Conservation (phyloP, 768 basidiomycete genomes). For the Sporobolomyces roseus region DNA sequence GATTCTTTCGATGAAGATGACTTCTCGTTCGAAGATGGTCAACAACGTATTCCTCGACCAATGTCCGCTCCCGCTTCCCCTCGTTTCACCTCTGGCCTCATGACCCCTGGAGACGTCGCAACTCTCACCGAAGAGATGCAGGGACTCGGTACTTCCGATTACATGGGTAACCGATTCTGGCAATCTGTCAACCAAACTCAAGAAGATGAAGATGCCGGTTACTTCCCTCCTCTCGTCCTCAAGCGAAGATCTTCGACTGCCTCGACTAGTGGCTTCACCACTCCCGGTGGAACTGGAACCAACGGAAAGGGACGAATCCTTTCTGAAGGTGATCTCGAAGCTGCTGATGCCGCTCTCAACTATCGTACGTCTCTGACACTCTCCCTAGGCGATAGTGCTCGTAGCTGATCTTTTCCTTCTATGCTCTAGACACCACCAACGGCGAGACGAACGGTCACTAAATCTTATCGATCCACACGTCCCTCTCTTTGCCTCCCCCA, state of each 20-base stretch:
- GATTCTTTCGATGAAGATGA: constrained; percentile 70
- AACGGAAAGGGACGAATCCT: constrained; percentile 56
- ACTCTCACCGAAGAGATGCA: constrained; percentile 81
- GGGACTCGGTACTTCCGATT: constrained; percentile 77
- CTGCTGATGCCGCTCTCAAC: constrained; percentile 78
- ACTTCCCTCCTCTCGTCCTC: constrained; percentile 59
- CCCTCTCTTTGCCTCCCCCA: neutral
- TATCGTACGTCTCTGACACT: constrained; percentile 22
- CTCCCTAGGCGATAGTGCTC: neutral
- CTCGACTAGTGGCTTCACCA: constrained; percentile 29
- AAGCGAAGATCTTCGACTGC: constrained; percentile 64
- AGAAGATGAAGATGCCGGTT: constrained; percentile 77
- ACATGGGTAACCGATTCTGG: constrained; percentile 55
- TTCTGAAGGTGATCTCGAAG: constrained; percentile 78
- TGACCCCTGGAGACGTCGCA: constrained; percentile 89
- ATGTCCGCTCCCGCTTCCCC: constrained; percentile 84
- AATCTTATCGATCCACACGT: neutral
- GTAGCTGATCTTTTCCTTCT: neutral
- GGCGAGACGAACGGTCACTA: constrained; percentile 16
- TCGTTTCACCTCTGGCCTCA: constrained; percentile 66
- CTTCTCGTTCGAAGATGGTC: constrained; percentile 61
- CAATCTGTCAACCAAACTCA: constrained; percentile 47
- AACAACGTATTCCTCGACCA: constrained; percentile 61
- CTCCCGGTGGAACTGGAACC: constrained; percentile 55
- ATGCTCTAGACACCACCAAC: neutral